Evolutionary conservation across 2,329 filamentous ascomycete genomes (phyloP).

Genomic region (Colletotrichum costaricense): DNA sequence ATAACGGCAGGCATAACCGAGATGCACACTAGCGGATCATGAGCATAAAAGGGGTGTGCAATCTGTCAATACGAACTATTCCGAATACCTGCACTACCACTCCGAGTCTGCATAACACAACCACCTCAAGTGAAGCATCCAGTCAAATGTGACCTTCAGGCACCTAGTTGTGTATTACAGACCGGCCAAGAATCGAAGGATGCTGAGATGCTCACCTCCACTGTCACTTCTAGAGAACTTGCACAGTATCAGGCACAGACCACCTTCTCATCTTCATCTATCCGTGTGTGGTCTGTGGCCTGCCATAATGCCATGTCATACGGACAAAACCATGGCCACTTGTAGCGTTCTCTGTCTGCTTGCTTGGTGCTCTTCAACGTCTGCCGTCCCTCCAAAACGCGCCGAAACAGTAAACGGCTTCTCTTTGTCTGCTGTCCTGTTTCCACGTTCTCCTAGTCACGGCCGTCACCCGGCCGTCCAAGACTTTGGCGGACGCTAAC

Average conservation of each 20-base stretch:
- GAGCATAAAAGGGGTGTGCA: not conserved
- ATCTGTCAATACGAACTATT: slow-evolving; percentile 5
- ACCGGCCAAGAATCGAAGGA: no score
- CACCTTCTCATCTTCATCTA: no score
- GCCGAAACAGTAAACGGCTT: not conserved
- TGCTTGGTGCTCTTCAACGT: no score
- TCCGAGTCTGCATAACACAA: not conserved
- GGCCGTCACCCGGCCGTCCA: not conserved
- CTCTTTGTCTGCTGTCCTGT: not conserved
- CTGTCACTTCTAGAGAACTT: not conserved
- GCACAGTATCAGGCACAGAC: no score
- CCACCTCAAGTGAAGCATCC: not conserved
- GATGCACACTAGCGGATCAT: not conserved
- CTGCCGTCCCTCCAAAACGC: not conserved
- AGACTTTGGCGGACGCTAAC: no score
- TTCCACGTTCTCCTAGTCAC: not conserved
- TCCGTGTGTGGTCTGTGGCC: no score
- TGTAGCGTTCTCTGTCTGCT: no score
- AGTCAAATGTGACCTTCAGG: no score
- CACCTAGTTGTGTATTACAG: not conserved
- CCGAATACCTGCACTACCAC: no score
- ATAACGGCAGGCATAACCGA: not conserved
- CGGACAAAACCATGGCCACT: no score
- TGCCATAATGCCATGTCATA: no score
- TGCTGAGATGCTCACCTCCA: not conserved